Evolutionary conservation across 805 yeast genomes (phyloP).

Genomic region (Kodamaea hsintzibuensis): DNA sequence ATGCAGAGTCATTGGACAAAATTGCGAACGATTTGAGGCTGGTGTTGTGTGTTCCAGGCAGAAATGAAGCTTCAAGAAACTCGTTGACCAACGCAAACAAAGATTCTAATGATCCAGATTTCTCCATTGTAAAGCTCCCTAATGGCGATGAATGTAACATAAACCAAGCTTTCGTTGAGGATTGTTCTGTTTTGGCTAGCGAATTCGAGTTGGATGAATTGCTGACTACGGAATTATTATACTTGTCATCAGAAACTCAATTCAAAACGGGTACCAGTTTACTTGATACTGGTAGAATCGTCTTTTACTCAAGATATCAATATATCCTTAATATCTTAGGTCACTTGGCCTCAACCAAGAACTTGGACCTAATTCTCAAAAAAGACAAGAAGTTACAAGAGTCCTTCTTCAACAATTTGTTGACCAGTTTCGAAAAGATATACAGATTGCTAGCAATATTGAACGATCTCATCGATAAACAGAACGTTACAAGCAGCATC

Average conservation of each 20-base stretch:
- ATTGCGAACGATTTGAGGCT: conserved; percentile 47
- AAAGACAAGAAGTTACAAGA: conserved; percentile 17
- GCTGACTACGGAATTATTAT: conserved; percentile 68
- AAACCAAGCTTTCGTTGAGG: conserved; percentile 63
- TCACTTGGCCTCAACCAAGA: conserved; percentile 23
- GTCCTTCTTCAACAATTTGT: conserved; percentile 35
- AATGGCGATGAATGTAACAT: conserved; percentile 61
- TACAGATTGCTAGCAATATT: conserved; percentile 58
- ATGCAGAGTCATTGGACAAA: conserved; percentile 23
- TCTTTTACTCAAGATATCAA: conserved; percentile 68
- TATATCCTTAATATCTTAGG: conserved; percentile 68
- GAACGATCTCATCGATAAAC: conserved; percentile 48
- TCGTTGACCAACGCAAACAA: conserved; percentile 34
- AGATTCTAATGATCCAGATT: conserved; percentile 16
- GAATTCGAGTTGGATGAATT: conserved; percentile 66
- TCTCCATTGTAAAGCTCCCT: conserved; percentile 42
- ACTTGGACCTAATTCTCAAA: conserved; percentile 24
- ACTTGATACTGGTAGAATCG: conserved; percentile 63
- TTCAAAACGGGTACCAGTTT: conserved; percentile 49
- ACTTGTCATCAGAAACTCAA: conserved; percentile 40
- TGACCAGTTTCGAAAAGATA: conserved; percentile 57
- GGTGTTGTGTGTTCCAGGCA: conserved; percentile 43
- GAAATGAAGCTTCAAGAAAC: conserved; percentile 48
- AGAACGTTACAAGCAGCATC: conserved; percentile 53
- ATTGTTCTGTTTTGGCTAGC: conserved; percentile 58